Evolutionary conservation across 1,284 basidiomycete genomes (phyloP).

Genomic region (Ustilago trichophora): DNA sequence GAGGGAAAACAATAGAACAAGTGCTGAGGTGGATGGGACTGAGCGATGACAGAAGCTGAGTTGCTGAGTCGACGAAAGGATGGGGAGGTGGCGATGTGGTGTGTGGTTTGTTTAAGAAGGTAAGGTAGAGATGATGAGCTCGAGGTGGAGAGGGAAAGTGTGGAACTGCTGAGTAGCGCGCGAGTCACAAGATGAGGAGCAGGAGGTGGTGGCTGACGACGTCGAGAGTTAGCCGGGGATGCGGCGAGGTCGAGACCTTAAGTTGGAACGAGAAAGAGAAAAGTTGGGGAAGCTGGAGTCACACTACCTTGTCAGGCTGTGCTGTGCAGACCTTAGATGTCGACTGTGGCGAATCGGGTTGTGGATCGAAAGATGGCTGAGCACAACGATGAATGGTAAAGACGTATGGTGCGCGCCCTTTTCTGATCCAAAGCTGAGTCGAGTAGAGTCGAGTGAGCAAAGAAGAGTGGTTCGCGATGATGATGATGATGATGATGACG

Average conservation of each 20-base stretch:
- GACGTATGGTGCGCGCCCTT: too few species aligned
- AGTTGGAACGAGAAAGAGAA: too few species aligned
- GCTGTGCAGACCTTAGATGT: too few species aligned
- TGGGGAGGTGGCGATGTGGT: background rate
- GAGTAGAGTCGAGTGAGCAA: constrained; percentile 16
- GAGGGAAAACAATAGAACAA: background rate
- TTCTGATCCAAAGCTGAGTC: background rate
- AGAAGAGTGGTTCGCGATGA: constrained; percentile 10
- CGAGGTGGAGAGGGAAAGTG: too few species aligned
- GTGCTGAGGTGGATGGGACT: too few species aligned
- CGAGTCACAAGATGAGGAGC: constrained; percentile 23
- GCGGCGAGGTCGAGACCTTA: too few species aligned
- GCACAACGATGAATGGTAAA: background rate
- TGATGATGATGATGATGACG: constrained; percentile 1
- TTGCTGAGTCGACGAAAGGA: background rate
- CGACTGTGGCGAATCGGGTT: background rate
- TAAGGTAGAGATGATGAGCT: too few species aligned
- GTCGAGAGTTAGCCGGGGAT: too few species aligned
- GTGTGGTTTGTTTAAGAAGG: too few species aligned
- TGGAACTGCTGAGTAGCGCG: constrained; percentile 21
- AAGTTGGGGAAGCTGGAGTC: background rate
- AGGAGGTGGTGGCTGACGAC: too few species aligned
- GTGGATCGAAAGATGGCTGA: constrained; percentile 2
- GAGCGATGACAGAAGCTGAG: too few species aligned
- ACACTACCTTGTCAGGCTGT: too few species aligned